Evolutionary conservation across 768 basidiomycete genomes (phyloP).

Genomic region (Lactarius vividus): DNA sequence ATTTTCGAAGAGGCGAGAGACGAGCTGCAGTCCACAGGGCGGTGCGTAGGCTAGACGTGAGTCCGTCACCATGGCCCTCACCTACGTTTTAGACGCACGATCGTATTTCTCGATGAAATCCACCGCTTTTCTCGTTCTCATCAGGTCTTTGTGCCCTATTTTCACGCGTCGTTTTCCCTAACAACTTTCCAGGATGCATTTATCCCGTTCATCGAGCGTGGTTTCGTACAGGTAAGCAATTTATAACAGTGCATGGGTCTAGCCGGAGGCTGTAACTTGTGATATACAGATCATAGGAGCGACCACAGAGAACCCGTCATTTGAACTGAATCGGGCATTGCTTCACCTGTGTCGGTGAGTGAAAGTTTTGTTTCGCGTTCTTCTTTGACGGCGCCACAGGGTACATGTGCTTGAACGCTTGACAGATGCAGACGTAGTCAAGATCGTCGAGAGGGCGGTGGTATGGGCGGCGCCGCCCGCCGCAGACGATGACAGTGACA

Average conservation of each 20-base stretch:
- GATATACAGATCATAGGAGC: slow-evolving; percentile 63
- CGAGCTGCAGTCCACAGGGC: slow-evolving; percentile 59
- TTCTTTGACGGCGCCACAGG: slow-evolving; percentile 37
- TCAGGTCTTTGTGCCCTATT: slow-evolving; percentile 42
- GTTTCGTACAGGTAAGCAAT: slow-evolving; percentile 59
- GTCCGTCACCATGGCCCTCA: slow-evolving; percentile 5
- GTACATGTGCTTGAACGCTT: slow-evolving; percentile 74
- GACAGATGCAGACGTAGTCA: slow-evolving; percentile 55
- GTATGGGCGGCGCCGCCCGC: slow-evolving; percentile 31
- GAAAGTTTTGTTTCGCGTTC: background rate
- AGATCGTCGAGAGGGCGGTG: slow-evolving; percentile 56
- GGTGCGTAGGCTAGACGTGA: slow-evolving; percentile 37
- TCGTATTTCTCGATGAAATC: slow-evolving; percentile 82
- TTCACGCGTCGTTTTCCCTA: slow-evolving; percentile 18
- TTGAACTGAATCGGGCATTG: slow-evolving; percentile 71
- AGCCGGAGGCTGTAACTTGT: slow-evolving; percentile 3
- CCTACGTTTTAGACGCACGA: slow-evolving; percentile 51
- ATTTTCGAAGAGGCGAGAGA: slow-evolving; percentile 76
- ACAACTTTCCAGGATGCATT: slow-evolving; percentile 60
- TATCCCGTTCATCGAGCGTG: slow-evolving; percentile 77
- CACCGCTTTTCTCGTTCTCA: slow-evolving; percentile 75
- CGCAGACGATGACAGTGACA: background rate
- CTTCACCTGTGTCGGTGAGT: slow-evolving; percentile 73
- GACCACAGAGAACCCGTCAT: slow-evolving; percentile 88
- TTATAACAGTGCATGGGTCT: background rate